phyloP scores from a whole-genome alignment of 2,329 filamentous ascomycete species.

The Ramularia endophylla region DNA sequence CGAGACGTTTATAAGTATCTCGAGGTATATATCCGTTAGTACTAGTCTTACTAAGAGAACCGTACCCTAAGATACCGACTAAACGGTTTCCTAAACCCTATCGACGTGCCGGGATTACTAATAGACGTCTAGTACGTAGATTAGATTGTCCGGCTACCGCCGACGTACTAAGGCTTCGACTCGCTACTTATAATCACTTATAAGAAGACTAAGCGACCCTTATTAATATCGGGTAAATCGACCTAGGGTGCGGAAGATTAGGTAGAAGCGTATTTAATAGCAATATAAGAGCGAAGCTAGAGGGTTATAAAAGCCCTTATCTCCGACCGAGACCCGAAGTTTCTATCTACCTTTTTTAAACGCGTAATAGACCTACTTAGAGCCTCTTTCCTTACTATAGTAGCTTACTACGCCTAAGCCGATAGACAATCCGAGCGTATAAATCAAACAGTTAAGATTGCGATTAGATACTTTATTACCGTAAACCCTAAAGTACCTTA shows the following conservation, averaged over 20 bases:
- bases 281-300: constrained; percentile 1
- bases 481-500: neutral
- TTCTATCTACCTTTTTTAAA: neutral
- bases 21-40: neutral
- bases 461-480: constrained; percentile 2
- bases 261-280: constrained; percentile 1
- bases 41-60: neutral
- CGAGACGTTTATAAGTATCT: neutral
- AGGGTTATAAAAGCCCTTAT: constrained; percentile 3
- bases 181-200: constrained; percentile 1
- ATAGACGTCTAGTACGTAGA: neutral
- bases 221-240: neutral
- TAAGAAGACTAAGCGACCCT: neutral
- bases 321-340: constrained; percentile 6
- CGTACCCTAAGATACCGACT: neutral
- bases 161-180: neutral
- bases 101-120: neutral
- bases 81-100: neutral
- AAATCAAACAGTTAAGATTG: constrained; percentile 6
- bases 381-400: constrained; percentile 1
- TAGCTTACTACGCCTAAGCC: constrained; percentile 2
- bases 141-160: neutral
- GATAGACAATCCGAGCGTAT: constrained; percentile 4
- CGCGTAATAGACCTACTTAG: neutral
- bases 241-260: neutral